A percentile compares a stretch with the other conserved stretches of the same genome.
Conservation (phyloP, 495 filamentous ascomycete species). For the Aspergillus saccharolyticus region DNA sequence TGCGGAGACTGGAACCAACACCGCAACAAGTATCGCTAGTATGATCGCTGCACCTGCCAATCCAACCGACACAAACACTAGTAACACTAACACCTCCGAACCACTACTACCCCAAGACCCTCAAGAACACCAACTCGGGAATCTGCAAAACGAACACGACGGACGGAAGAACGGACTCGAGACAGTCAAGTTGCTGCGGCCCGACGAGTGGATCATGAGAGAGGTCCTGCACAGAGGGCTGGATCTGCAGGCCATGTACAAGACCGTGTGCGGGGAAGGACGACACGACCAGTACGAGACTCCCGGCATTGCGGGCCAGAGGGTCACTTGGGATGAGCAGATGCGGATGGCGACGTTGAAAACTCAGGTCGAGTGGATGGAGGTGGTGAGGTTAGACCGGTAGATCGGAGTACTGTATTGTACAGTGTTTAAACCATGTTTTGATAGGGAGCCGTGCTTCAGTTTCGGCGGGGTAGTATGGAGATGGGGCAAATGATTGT, state of each 20-base stretch:
- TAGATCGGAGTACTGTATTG: too few species aligned
- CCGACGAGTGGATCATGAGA: slow-evolving; percentile 51
- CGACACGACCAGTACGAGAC: not conserved
- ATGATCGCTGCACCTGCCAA: too few species aligned
- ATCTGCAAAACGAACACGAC: slow-evolving; percentile 47
- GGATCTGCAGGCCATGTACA: slow-evolving; percentile 35
- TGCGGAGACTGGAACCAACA: too few species aligned
- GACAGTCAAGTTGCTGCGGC: slow-evolving; percentile 33
- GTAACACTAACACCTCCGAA: too few species aligned
- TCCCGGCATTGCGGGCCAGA: not conserved
- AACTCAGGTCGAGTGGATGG: not conserved
- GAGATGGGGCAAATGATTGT: too few species aligned
- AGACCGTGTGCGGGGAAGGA: slow-evolving; percentile 36
- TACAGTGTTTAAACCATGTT: too few species aligned
- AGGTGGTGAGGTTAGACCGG: not conserved
- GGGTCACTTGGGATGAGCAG: slow-evolving; percentile 9
- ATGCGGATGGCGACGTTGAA: not conserved
- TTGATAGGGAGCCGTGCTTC: too few species aligned
- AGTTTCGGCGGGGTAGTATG: too few species aligned
- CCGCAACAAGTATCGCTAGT: too few species aligned
- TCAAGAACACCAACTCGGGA: not conserved
- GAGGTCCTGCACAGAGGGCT: slow-evolving; percentile 47
- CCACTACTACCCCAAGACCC: too few species aligned
- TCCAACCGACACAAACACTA: too few species aligned
- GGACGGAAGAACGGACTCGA: slow-evolving; percentile 15